phyloP scores from a whole-genome alignment of 1,284 basidiomycete species.

The Mycena sp. region DNA sequence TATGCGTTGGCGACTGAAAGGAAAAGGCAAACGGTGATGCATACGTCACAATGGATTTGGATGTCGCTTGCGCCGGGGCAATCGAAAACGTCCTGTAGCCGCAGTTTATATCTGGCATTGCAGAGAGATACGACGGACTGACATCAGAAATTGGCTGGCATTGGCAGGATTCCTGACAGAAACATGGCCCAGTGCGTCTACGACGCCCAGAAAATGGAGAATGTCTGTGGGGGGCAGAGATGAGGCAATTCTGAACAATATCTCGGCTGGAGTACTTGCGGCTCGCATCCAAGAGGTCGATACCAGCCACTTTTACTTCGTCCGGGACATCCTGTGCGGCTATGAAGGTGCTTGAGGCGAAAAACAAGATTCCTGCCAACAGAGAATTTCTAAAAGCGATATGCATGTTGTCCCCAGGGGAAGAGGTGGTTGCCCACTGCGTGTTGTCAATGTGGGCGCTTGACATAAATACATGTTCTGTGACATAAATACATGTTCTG shows the following conservation, averaged over 20 bases:
- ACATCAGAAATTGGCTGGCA: slow-evolving; percentile 35
- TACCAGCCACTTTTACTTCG: slow-evolving; percentile 15
- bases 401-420: not conserved
- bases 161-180: slow-evolving; percentile 35
- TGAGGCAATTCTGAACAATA: no score
- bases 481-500: no score
- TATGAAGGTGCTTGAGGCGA: not conserved
- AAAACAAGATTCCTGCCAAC: not conserved
- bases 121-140: not conserved
- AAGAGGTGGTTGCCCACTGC: no score
- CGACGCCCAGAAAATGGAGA: slow-evolving; percentile 33
- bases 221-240: slow-evolving; percentile 24
- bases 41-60: slow-evolving; percentile 32
- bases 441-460: no score
- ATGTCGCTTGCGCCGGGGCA: slow-evolving; percentile 34
- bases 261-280: slow-evolving; percentile 14
- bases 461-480: no score
- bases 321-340: slow-evolving; percentile 1
- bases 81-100: slow-evolving; percentile 33
- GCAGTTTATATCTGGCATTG: not conserved
- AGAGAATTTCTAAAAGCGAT: not conserved
- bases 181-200: slow-evolving; percentile 36
- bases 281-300: slow-evolving; percentile 32
- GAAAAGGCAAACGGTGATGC: not conserved
- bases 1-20: not conserved